A percentile compares a stretch with the other conserved stretches of the same genome.
phyloP scores from a whole-genome alignment of 441 rosid species.

The Populus hybrid region DNA sequence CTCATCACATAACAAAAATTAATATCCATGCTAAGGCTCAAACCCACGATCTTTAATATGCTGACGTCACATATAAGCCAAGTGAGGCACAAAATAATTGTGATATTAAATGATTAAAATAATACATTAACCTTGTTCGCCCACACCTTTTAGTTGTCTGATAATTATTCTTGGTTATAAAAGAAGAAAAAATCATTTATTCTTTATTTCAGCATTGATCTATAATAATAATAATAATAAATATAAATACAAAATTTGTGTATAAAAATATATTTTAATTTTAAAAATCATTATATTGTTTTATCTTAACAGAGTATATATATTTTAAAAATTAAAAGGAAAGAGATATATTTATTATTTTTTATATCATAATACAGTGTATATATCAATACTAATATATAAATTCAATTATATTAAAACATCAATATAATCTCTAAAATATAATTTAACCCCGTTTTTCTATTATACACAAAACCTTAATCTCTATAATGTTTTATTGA shows the following conservation, averaged over 20 bases:
- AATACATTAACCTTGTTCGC: not conserved
- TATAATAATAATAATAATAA: too few species aligned
- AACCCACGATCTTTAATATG: too few species aligned
- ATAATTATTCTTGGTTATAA: not conserved
- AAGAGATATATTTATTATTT: too few species aligned
- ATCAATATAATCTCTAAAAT: not conserved
- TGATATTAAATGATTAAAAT: too few species aligned
- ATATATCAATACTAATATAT: not conserved
- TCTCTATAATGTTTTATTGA: not conserved
- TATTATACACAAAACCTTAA: not conserved
- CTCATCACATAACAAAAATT: too few species aligned
- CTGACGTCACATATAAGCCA: too few species aligned
- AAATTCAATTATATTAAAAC: not conserved
- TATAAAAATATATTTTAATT: too few species aligned
- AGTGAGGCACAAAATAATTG: not conserved
- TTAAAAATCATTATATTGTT: not conserved
- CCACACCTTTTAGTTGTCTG: not conserved
- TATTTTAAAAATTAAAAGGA: not conserved
- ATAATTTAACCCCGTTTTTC: not conserved
- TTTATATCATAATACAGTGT: not conserved
- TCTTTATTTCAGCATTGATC: too few species aligned
- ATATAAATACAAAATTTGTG: too few species aligned
- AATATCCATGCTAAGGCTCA: too few species aligned
- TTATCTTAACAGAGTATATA: too few species aligned
- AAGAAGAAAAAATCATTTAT: too few species aligned